Percentiles rank a stretch among this genome's conserved stretches.
Conservation (phyloP, 179 eudicot genomes). For the Corrigiola litoralis region DNA sequence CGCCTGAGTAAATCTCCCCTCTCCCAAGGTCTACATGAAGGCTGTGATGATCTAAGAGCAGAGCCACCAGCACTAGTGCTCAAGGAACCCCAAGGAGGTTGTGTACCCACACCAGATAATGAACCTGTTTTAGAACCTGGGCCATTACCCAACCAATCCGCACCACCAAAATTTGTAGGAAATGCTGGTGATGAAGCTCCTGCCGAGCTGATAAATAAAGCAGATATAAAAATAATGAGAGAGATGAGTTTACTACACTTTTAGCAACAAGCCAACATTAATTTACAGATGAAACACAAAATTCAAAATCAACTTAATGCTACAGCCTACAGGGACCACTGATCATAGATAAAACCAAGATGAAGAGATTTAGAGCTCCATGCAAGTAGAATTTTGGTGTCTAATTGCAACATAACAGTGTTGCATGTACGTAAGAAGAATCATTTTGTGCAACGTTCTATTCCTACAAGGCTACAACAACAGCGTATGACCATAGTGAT, state of each 20-base stretch:
- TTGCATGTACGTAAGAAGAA: too few relatives aligned
- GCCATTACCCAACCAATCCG: constrained; percentile 76
- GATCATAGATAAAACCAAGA: not conserved
- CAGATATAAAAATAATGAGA: not conserved
- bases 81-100: constrained; percentile 54
- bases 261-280: too few relatives aligned
- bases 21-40: constrained; percentile 99
- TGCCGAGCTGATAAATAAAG: constrained; percentile 58
- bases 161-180: constrained; percentile 70
- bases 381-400: too few relatives aligned
- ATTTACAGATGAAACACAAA: not conserved
- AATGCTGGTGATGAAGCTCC: constrained; percentile 93
- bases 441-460: too few relatives aligned
- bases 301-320: too few relatives aligned
- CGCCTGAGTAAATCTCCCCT: constrained; percentile 96
- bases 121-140: constrained; percentile 90
- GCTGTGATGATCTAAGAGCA: constrained; percentile 77
- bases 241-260: not conserved
- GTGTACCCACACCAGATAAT: constrained; percentile 55
- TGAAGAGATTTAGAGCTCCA: too few relatives aligned
- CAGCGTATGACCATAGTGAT: too few relatives aligned
- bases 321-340: too few relatives aligned
- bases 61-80: constrained; percentile 89
- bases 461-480: too few relatives aligned
- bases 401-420: too few relatives aligned